These are phyloP conservation scores for Austroboletus novae-zelandiae DNA, from an alignment of 1,284 basidiomycete genomes.

Conservation along the genomic window DNA sequence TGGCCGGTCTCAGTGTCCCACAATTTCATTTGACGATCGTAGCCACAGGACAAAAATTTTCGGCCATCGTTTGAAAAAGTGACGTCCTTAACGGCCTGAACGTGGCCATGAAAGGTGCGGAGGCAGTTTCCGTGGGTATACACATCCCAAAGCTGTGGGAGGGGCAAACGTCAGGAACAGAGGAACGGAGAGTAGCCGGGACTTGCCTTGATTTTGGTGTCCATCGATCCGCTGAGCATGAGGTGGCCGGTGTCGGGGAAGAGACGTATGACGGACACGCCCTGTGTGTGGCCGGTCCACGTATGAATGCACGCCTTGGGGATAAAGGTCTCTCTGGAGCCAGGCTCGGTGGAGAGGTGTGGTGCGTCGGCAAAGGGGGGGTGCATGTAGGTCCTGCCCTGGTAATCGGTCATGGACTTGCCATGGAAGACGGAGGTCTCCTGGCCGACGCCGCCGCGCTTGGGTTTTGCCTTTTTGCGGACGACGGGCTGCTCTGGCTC, in stretches of 20 bases:
- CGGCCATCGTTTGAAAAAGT: conserved; percentile 92
- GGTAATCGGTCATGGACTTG: conserved; percentile 95
- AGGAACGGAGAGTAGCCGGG: neutral
- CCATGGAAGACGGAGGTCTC: conserved; percentile 97
- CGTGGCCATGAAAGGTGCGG: conserved; percentile 96
- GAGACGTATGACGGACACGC: conserved; percentile 88
- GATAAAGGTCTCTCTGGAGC: conserved; percentile 89
- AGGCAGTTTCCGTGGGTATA: conserved; percentile 97
- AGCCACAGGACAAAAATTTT: conserved; percentile 89
- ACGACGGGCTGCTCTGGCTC: conserved; percentile 54
- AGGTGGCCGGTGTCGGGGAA: conserved; percentile 95
- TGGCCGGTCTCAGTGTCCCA: conserved; percentile 99
- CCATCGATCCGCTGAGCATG: conserved; percentile 93
- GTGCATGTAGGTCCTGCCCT: conserved; percentile 97
- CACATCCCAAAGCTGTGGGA: conserved; percentile 88
- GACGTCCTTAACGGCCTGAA: conserved; percentile 95
- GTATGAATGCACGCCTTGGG: conserved; percentile 97
- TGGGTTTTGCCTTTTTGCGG: conserved; percentile 73
- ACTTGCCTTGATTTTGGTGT: conserved; percentile 95
- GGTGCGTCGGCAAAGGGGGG: conserved; percentile 82
- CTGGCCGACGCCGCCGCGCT: conserved; percentile 77
- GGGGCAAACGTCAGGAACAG: conserved; percentile 5
- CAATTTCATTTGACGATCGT: conserved; percentile 96
- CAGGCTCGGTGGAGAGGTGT: conserved; percentile 75
- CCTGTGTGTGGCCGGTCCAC: conserved; percentile 97